These are phyloP conservation scores for Xanthoceras sorbifolium DNA, from an alignment of 345 rosid genomes.

Conservation along the genomic window DNA sequence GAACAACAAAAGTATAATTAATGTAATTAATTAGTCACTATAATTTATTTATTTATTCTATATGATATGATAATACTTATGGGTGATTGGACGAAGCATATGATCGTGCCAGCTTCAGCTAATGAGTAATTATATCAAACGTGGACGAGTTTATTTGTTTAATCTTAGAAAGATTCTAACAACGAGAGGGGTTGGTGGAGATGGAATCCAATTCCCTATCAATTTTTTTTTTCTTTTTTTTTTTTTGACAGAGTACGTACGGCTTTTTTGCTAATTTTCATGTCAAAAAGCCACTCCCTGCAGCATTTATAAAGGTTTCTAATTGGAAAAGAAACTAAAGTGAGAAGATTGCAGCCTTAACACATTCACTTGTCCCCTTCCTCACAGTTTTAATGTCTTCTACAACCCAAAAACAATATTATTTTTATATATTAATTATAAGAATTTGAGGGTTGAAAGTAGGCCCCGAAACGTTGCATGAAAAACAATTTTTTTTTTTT, in stretches of 20 bases:
- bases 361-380: slow-evolving; percentile 26
- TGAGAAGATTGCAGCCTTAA: slow-evolving; percentile 31
- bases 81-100: slow-evolving; percentile 14
- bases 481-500: background rate
- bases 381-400: background rate
- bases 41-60: no score
- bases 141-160: slow-evolving; percentile 16
- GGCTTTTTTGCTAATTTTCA: slow-evolving; percentile 37
- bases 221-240: background rate
- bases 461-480: background rate
- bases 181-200: slow-evolving; percentile 26
- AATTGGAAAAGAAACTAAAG: slow-evolving; percentile 27
- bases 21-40: background rate
- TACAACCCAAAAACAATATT: background rate
- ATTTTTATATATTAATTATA: background rate
- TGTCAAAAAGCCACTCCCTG: slow-evolving; percentile 29
- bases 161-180: slow-evolving; percentile 16
- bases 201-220: slow-evolving; percentile 46
- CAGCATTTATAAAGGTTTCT: slow-evolving; percentile 12
- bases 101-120: background rate
- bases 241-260: slow-evolving; percentile 15
- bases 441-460: background rate
- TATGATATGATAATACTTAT: background rate
- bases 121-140: background rate
- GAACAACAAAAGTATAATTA: no score